Evolutionary conservation across 495 filamentous ascomycete genomes (phyloP).

Genomic region (Trichoderma gamsii): DNA sequence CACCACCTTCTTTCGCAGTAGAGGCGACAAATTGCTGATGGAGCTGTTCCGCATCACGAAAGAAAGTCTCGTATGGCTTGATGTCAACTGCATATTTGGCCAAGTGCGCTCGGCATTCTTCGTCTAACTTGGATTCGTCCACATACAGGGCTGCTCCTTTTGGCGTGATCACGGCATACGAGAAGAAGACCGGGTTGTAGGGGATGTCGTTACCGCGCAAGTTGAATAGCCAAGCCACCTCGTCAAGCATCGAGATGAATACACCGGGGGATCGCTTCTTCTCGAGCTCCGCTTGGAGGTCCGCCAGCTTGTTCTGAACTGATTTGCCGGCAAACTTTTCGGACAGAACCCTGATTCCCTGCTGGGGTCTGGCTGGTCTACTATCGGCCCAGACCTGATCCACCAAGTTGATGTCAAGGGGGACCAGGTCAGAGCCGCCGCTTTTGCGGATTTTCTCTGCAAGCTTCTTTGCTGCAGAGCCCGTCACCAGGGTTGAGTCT

Average conservation of each 20-base stretch:
- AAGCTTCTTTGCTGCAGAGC: conserved; percentile 79
- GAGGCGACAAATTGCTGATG: conserved; percentile 35
- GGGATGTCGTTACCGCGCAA: conserved; percentile 93
- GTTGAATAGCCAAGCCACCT: conserved; percentile 98
- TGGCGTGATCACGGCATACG: conserved; percentile 84
- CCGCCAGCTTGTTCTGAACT: conserved; percentile 75
- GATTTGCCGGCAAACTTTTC: conserved; percentile 76
- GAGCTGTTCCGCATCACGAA: conserved; percentile 65
- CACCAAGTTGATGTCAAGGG: conserved; percentile 73
- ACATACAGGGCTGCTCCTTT: conserved; percentile 79
- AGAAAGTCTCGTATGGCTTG: conserved; percentile 80
- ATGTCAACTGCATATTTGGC: conserved; percentile 61
- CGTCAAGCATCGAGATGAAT: conserved; percentile 91
- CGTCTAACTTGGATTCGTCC: conserved; percentile 67
- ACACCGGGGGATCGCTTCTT: conserved; percentile 87
- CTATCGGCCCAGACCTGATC: conserved; percentile 78
- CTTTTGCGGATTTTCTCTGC: conserved; percentile 82
- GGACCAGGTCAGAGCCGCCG: conserved; percentile 67
- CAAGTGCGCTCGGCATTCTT: conserved; percentile 65
- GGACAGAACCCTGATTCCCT: conserved; percentile 64
- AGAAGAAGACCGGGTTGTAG: conserved; percentile 99
- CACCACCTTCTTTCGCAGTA: conserved; percentile 28
- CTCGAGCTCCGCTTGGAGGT: conserved; percentile 84
- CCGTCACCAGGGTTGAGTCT: conserved; percentile 83
- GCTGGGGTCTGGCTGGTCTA: conserved; percentile 66